These are phyloP conservation scores for Penstemon eatonii DNA, from an alignment of 257 asterid species.

Conservation along the genomic window DNA sequence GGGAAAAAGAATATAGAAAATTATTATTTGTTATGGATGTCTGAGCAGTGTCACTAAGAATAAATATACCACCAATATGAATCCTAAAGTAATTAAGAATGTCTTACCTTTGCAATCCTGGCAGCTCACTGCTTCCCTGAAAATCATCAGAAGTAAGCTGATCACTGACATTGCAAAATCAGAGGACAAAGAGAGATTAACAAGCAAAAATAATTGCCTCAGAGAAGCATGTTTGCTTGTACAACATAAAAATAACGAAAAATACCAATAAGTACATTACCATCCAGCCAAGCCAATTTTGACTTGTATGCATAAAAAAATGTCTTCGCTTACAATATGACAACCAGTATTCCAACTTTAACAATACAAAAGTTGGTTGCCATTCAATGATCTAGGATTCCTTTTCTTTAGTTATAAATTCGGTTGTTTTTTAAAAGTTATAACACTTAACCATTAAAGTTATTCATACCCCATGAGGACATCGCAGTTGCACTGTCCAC, in stretches of 20 bases:
- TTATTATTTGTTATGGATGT: conserved; percentile 13
- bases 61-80: conserved; percentile 22
- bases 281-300: conserved; percentile 14
- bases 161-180: conserved; percentile 31
- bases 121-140: conserved; percentile 94
- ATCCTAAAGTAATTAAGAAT: conserved; percentile 9
- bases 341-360: conserved; percentile 7
- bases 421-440: background rate
- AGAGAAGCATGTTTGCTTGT: conserved; percentile 1
- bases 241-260: conserved; percentile 10
- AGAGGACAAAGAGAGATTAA: background rate
- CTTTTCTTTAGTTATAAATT: background rate
- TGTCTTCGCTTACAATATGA: conserved; percentile 12
- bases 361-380: background rate
- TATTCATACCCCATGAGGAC: conserved; percentile 65
- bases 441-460: conserved; percentile 10
- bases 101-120: conserved; percentile 74
- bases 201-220: conserved; percentile 10
- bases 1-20: background rate
- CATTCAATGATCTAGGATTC: conserved; percentile 20
- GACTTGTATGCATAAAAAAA: conserved; percentile 4
- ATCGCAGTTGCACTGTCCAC: conserved; percentile 78
- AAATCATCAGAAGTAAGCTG: conserved; percentile 33
- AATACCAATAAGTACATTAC: conserved; percentile 1
- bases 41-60: conserved; percentile 18